Conservation (phyloP, 768 basidiomycete genomes). For the Nevesoporus exiguus region DNA sequence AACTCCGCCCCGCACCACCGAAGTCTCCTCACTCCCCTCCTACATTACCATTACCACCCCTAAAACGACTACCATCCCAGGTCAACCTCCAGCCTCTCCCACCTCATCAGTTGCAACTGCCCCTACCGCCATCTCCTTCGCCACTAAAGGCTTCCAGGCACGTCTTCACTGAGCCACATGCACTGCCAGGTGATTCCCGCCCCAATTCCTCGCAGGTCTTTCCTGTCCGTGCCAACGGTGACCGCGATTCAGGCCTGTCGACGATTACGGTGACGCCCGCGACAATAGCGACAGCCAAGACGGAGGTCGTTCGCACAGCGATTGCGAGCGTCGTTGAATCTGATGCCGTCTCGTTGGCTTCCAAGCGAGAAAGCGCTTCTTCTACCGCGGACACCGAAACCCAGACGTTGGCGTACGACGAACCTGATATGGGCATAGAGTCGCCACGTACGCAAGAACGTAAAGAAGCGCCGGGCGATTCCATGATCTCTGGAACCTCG, state of each 20-base stretch:
- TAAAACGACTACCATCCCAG: constrained; percentile 19
- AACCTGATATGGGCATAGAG: background rate
- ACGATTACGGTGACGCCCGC: constrained; percentile 41
- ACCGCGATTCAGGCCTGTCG: constrained; percentile 36
- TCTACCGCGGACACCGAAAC: constrained; percentile 11
- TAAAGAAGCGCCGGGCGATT: constrained; percentile 12
- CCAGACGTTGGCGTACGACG: background rate
- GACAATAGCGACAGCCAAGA: constrained; percentile 44
- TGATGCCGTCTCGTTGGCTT: constrained; percentile 21
- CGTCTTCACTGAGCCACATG: background rate
- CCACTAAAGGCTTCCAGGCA: constrained; percentile 1
- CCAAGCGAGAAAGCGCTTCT: constrained; percentile 12
- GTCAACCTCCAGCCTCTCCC: constrained; percentile 5
- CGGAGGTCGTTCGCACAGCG: constrained; percentile 47
- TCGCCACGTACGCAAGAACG: constrained; percentile 9
- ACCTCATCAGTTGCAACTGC: constrained; percentile 7
- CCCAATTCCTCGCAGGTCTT: constrained; percentile 20
- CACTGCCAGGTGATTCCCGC: constrained; percentile 7
- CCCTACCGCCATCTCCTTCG: constrained; percentile 8
- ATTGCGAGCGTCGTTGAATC: constrained; percentile 49
- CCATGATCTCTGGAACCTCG: constrained; percentile 12
- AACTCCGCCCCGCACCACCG: constrained; percentile 28
- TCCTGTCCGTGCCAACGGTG: constrained; percentile 9
- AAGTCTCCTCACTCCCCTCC: constrained; percentile 18
- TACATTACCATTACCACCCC: constrained; percentile 20